A percentile compares a stretch with the other conserved stretches of the same genome.
These are phyloP conservation scores for Yamadazyma insecticola DNA, from an alignment of 805 yeast species.

Conservation along the genomic window DNA sequence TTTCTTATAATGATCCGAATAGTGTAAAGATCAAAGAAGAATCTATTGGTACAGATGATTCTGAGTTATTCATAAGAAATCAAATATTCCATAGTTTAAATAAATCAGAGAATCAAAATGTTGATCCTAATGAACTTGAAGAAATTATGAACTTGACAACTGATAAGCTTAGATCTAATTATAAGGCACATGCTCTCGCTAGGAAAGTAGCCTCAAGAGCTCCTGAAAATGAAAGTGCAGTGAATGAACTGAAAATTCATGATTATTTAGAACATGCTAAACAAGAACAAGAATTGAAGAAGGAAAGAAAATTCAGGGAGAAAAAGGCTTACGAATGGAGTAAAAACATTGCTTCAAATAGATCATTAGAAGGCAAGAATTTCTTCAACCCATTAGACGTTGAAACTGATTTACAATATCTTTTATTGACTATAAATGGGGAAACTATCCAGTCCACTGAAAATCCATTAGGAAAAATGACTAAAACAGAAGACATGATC, in stretches of 20 bases:
- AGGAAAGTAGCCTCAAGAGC: no score
- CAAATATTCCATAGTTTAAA: slow-evolving; percentile 10
- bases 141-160: slow-evolving; percentile 14
- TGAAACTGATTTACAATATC: slow-evolving; percentile 15
- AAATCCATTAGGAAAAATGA: slow-evolving; percentile 37
- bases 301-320: slow-evolving; percentile 44
- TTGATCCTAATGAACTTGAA: no score
- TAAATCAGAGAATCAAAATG: slow-evolving; percentile 7
- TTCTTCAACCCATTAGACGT: slow-evolving; percentile 40
- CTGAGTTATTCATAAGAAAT: slow-evolving; percentile 11
- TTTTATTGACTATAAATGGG: slow-evolving; percentile 33
- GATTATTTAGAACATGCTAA: slow-evolving; percentile 41
- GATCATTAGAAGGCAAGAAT: slow-evolving; percentile 36
- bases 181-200: slow-evolving; percentile 3
- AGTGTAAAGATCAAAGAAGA: slow-evolving; percentile 4
- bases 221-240: background rate
- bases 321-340: slow-evolving; percentile 52
- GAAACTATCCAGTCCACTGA: slow-evolving; percentile 23
- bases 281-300: slow-evolving; percentile 30
- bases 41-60: slow-evolving; percentile 5
- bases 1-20: slow-evolving; percentile 2
- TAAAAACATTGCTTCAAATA: slow-evolving; percentile 28
- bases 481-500: slow-evolving; percentile 36
- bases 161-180: slow-evolving; percentile 13
- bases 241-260: slow-evolving; percentile 15